Evolutionary conservation across 768 basidiomycete genomes (phyloP).

Genomic region (Russula olivacea): DNA sequence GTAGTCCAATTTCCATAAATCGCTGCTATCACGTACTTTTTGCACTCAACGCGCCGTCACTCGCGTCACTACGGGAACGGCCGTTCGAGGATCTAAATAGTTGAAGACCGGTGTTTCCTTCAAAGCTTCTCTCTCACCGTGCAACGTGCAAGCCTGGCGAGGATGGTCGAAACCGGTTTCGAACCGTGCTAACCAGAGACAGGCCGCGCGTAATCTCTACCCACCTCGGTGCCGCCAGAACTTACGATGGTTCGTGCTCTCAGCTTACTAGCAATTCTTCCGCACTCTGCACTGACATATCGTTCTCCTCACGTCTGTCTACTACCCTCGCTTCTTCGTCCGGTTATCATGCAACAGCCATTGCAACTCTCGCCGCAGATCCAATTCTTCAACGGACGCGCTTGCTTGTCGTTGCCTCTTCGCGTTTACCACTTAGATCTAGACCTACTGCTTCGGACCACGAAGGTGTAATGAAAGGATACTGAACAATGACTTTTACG

Average conservation of each 20-base stretch:
- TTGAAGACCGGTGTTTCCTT: not conserved
- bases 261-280: not conserved
- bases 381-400: slow-evolving; percentile 59
- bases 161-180: not conserved
- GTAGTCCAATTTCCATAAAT: not conserved
- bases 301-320: slow-evolving; percentile 41
- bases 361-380: slow-evolving; percentile 50
- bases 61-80: not conserved
- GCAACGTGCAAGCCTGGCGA: not conserved
- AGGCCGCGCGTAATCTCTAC: not conserved
- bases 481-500: slow-evolving; percentile 41
- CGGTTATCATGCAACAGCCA: slow-evolving; percentile 44
- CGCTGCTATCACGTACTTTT: not conserved
- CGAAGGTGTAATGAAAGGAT: slow-evolving; percentile 57
- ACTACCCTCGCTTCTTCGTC: slow-evolving; percentile 41
- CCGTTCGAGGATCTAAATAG: not conserved
- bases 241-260: not conserved
- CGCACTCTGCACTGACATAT: slow-evolving; percentile 8
- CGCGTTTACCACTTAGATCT: slow-evolving; percentile 46
- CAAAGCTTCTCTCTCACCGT: too few species aligned
- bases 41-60: not conserved
- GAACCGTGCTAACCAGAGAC: not conserved
- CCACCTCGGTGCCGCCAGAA: slow-evolving; percentile 13
- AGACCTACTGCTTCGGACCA: slow-evolving; percentile 59
- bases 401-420: slow-evolving; percentile 56